Conservation (phyloP, 306 rosid species). For the Hylodesmum podocarpum region DNA sequence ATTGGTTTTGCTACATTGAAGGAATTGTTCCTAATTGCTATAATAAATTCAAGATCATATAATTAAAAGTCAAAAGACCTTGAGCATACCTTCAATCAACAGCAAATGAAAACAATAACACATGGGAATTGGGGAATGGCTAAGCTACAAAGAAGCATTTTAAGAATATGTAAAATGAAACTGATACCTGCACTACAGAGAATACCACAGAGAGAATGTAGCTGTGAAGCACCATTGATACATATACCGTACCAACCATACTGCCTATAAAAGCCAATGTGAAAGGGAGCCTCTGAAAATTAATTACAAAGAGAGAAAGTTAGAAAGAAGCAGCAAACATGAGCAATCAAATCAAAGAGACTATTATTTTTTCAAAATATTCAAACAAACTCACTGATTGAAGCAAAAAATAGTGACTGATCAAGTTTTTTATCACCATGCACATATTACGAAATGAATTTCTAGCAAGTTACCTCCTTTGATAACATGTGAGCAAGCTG, state of each 20-base stretch:
- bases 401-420: background rate
- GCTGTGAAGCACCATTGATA: slow-evolving; percentile 95
- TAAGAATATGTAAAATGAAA: slow-evolving; percentile 14
- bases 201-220: slow-evolving; percentile 91
- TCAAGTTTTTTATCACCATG: background rate
- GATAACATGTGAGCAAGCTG: slow-evolving; percentile 92
- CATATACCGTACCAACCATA: slow-evolving; percentile 90
- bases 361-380: background rate
- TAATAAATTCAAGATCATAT: slow-evolving; percentile 11
- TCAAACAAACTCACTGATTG: background rate
- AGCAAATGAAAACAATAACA: slow-evolving; percentile 13
- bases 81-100: slow-evolving; percentile 16
- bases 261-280: slow-evolving; percentile 76
- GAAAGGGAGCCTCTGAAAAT: slow-evolving; percentile 89
- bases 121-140: background rate
- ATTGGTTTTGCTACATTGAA: slow-evolving; percentile 4
- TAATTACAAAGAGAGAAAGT: slow-evolving; percentile 15
- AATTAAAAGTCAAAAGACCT: background rate
- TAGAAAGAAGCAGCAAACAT: slow-evolving; percentile 10
- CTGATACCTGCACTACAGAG: slow-evolving; percentile 89
- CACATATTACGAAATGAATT: slow-evolving; percentile 8
- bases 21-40: background rate
- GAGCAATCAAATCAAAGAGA: slow-evolving; percentile 13
- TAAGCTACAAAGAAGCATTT: slow-evolving; percentile 12
- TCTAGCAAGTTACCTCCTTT: slow-evolving; percentile 63